phyloP scores from a whole-genome alignment of 768 basidiomycete genomes.

The Cubamyces sp. region DNA sequence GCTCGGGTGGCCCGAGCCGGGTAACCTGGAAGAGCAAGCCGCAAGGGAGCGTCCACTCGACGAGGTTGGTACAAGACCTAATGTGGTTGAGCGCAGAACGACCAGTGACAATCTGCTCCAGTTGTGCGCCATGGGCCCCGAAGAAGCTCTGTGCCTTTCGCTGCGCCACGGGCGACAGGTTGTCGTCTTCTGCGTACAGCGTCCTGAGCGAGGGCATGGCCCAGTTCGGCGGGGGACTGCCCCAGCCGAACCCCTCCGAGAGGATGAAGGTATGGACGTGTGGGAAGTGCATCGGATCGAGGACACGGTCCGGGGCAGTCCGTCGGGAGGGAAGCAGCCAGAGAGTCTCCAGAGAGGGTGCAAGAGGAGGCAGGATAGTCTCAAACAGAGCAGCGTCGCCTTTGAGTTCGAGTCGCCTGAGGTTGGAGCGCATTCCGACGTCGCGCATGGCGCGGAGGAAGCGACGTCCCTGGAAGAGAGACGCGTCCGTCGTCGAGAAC shows the following conservation, averaged over 20 bases:
- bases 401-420: conserved; percentile 21
- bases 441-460: conserved; percentile 8
- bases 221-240: conserved; percentile 5
- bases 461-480: conserved; percentile 5
- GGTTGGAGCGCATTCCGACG: not conserved
- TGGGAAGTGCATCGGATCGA: conserved; percentile 5
- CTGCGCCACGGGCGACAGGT: not conserved
- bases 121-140: conserved; percentile 1
- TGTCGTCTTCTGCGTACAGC: conserved; percentile 4
- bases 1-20: not conserved
- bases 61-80: conserved; percentile 7
- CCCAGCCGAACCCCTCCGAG: conserved; percentile 9
- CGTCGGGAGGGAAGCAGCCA: conserved; percentile 10
- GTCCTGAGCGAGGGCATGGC: conserved; percentile 4
- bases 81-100: not conserved
- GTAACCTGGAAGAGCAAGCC: not conserved
- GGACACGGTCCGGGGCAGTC: not conserved
- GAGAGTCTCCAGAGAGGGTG: conserved; percentile 14
- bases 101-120: not conserved
- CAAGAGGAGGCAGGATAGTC: conserved; percentile 6
- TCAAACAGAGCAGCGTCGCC: conserved; percentile 5
- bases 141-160: not conserved
- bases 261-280: conserved; percentile 2
- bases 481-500: conserved; percentile 15
- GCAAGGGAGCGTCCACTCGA: conserved; percentile 14